Percentiles rank a stretch among this genome's conserved stretches.
Evolutionary conservation across 2,329 filamentous ascomycete genomes (phyloP).

Genomic region (Alternaria longipes): DNA sequence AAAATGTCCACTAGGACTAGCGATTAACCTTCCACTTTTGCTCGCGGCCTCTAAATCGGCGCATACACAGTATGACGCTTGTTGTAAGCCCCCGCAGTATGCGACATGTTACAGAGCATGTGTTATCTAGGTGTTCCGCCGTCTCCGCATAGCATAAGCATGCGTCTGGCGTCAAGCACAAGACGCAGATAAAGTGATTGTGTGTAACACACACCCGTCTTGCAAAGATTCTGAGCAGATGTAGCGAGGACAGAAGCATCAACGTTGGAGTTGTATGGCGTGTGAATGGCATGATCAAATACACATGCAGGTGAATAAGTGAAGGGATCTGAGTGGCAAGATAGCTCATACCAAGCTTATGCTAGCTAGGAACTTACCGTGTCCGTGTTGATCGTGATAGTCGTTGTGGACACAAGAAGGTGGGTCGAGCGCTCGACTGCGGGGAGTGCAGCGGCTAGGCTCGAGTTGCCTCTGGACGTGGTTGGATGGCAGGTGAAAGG

Average conservation of each 20-base stretch:
- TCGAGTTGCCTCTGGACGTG: slow-evolving; percentile 16
- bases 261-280: neutral
- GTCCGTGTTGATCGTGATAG: slow-evolving; percentile 30
- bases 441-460: slow-evolving; percentile 29
- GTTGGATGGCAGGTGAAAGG: slow-evolving; percentile 21
- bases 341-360: slow-evolving; percentile 27
- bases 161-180: neutral
- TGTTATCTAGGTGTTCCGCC: slow-evolving; percentile 20
- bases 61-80: slow-evolving; percentile 9
- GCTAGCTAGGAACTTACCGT: slow-evolving; percentile 24
- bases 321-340: slow-evolving; percentile 23
- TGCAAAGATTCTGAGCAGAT: neutral
- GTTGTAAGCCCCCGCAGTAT: slow-evolving; percentile 20
- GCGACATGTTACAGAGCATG: slow-evolving; percentile 16
- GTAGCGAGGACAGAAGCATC: neutral
- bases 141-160: slow-evolving; percentile 9
- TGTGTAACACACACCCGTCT: neutral
- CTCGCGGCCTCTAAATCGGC: neutral
- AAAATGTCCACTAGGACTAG: neutral
- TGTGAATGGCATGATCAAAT: slow-evolving; percentile 15
- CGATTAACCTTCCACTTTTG: slow-evolving; percentile 1
- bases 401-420: slow-evolving; percentile 27
- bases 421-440: slow-evolving; percentile 31
- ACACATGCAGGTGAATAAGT: slow-evolving; percentile 14
- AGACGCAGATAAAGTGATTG: slow-evolving; percentile 1